Conservation (phyloP, 768 basidiomycete species). For the Suillus paluster region DNA sequence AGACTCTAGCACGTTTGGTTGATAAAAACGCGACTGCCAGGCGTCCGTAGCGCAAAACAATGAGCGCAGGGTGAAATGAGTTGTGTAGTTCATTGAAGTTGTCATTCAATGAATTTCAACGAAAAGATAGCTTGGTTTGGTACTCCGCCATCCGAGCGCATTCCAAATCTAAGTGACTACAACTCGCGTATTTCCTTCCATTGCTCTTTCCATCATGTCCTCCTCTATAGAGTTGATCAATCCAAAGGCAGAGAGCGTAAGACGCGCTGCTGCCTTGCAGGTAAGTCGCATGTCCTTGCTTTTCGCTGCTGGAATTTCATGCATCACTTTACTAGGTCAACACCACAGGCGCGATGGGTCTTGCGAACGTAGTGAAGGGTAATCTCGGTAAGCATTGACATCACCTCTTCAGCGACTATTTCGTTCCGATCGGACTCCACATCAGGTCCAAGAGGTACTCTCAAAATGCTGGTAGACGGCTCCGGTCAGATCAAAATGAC, state of each 20-base stretch:
- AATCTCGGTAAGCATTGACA: slow-evolving; percentile 77
- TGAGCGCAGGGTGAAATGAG: slow-evolving; percentile 19
- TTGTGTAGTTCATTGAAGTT: slow-evolving; percentile 22
- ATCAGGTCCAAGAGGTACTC: slow-evolving; percentile 91
- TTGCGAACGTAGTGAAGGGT: slow-evolving; percentile 95
- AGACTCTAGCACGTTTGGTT: slow-evolving; percentile 26
- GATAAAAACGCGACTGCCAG: slow-evolving; percentile 36
- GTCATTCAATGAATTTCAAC: slow-evolving; percentile 23
- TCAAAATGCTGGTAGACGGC: slow-evolving; percentile 99
- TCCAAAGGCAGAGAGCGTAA: slow-evolving; percentile 92
- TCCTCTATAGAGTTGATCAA: slow-evolving; percentile 95
- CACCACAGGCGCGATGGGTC: slow-evolving; percentile 93
- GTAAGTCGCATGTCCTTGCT: slow-evolving; percentile 43
- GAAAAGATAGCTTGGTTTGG: slow-evolving; percentile 22
- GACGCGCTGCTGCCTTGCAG: slow-evolving; percentile 90
- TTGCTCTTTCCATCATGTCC: slow-evolving; percentile 46
- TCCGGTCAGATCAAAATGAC: slow-evolving; percentile 99
- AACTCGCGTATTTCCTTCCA: slow-evolving; percentile 11
- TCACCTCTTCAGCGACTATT: slow-evolving; percentile 17
- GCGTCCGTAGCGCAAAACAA: slow-evolving; percentile 37
- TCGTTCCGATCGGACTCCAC: slow-evolving; percentile 27
- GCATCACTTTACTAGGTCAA: slow-evolving; percentile 64
- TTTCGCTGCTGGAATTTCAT: slow-evolving; percentile 21
- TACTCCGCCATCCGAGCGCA: slow-evolving; percentile 32
- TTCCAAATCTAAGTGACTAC: slow-evolving; percentile 11